Evolutionary conservation across 2,329 filamentous ascomycete species (phyloP).

Genomic region (Fusarium temperatum): DNA sequence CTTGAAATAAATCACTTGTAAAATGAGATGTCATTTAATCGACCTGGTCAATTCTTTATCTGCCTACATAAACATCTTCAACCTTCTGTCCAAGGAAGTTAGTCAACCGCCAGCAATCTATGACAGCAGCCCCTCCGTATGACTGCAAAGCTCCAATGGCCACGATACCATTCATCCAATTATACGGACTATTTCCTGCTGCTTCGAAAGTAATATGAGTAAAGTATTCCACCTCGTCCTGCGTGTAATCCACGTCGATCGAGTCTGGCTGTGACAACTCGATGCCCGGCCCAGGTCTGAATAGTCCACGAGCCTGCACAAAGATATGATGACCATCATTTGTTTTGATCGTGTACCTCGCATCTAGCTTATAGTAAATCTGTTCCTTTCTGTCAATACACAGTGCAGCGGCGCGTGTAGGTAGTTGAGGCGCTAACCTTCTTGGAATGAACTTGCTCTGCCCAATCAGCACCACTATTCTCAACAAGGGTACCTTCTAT

Average conservation of each 20-base stretch:
- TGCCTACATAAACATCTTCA: not conserved
- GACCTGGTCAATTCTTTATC: not conserved
- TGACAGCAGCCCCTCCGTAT: constrained; percentile 4
- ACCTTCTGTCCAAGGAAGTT: constrained; percentile 23
- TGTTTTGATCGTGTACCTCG: not conserved
- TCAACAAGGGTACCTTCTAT: not conserved
- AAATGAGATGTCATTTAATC: not conserved
- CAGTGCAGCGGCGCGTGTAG: not conserved
- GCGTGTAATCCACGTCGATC: not conserved
- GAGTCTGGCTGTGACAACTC: not conserved
- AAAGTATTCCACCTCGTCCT: constrained; percentile 34
- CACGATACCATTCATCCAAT: constrained; percentile 33
- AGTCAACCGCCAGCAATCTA: constrained; percentile 33
- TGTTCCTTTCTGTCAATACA: not conserved
- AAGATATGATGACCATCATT: not conserved
- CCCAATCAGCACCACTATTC: not conserved
- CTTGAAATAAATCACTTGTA: no score
- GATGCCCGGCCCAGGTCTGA: not conserved
- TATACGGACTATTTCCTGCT: constrained; percentile 12
- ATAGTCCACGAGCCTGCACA: not conserved
- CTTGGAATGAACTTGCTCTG: not conserved
- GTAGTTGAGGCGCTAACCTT: not conserved
- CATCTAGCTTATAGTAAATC: not conserved
- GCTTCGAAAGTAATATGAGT: constrained; percentile 31
- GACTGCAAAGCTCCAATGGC: constrained; percentile 17